phyloP scores from a whole-genome alignment of 352 stramenopile genomes.

The Peronospora destructor region DNA sequence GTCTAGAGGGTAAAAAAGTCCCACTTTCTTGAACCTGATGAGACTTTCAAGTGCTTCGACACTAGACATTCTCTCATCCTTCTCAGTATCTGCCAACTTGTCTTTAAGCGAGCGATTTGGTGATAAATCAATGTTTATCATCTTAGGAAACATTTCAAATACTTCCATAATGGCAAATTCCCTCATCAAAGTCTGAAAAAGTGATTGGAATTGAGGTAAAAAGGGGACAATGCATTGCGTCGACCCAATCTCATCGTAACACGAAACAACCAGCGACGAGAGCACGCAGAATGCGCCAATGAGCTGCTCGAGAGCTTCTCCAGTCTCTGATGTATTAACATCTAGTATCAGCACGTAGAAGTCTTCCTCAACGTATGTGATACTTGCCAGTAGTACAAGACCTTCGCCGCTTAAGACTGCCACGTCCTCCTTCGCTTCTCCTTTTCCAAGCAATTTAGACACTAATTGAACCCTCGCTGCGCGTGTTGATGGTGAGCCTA shows the following conservation, averaged over 20 bases:
- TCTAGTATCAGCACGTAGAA: slow-evolving; percentile 52
- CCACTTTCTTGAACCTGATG: slow-evolving; percentile 34
- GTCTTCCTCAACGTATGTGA: slow-evolving; percentile 43
- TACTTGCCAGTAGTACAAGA: slow-evolving; percentile 37
- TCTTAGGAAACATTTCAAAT: slow-evolving; percentile 49
- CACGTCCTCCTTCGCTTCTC: not conserved
- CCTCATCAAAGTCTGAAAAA: slow-evolving; percentile 38
- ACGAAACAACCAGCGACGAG: slow-evolving; percentile 60
- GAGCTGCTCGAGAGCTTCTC: slow-evolving; percentile 16
- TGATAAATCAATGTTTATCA: slow-evolving; percentile 51
- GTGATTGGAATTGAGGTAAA: slow-evolving; percentile 37
- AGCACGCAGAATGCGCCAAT: slow-evolving; percentile 43
- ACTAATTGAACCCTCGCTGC: slow-evolving; percentile 27
- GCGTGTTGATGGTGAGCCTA: slow-evolving; percentile 33
- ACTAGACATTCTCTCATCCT: slow-evolving; percentile 5
- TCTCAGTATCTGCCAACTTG: slow-evolving; percentile 9
- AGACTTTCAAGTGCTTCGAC: slow-evolving; percentile 27
- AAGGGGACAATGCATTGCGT: slow-evolving; percentile 13
- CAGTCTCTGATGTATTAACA: slow-evolving; percentile 6
- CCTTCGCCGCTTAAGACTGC: slow-evolving; percentile 9
- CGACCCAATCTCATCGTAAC: slow-evolving; percentile 28
- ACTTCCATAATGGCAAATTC: slow-evolving; percentile 47
- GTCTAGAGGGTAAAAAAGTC: slow-evolving; percentile 12
- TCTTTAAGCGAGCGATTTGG: slow-evolving; percentile 20
- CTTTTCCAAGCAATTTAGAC: slow-evolving; percentile 18